A percentile compares a stretch with the other conserved stretches of the same genome.
Conservation (phyloP, 2,329 filamentous ascomycete species). For the Epichloe uncinata region DNA sequence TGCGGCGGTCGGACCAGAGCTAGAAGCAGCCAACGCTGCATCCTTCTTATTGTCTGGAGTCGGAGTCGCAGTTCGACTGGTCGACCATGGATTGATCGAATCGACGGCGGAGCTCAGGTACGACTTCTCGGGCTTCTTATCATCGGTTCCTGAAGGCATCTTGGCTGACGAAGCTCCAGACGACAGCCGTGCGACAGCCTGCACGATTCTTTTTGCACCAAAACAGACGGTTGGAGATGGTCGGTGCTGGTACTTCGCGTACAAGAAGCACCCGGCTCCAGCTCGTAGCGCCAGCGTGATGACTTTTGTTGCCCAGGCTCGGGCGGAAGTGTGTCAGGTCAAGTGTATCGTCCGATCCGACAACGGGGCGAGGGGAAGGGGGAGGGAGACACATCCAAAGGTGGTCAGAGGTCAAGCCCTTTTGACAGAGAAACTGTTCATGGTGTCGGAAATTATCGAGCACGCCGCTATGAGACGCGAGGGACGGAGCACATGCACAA, state of each 20-base stretch:
- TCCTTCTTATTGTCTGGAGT: slow-evolving; percentile 25
- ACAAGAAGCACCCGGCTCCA: slow-evolving; percentile 2
- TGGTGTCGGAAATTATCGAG: not conserved
- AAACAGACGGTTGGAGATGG: not conserved
- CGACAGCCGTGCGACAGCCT: slow-evolving; percentile 9
- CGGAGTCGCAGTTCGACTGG: slow-evolving; percentile 34
- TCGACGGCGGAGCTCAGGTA: slow-evolving; percentile 48
- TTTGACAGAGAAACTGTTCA: not conserved
- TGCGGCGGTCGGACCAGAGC: slow-evolving; percentile 10
- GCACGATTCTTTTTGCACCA: not conserved
- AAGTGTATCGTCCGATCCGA: not conserved
- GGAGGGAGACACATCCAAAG: too few relatives aligned
- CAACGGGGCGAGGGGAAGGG: not conserved
- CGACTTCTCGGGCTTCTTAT: slow-evolving; percentile 43
- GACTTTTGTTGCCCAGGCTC: not conserved
- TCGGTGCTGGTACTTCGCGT: not conserved
- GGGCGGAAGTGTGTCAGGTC: not conserved
- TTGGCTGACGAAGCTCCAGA: slow-evolving; percentile 6
- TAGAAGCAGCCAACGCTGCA: not conserved
- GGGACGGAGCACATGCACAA: not conserved
- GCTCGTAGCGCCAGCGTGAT: slow-evolving; percentile 6
- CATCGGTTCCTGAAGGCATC: slow-evolving; percentile 26
- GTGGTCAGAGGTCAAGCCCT: not conserved
- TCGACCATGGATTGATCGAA: slow-evolving; percentile 48
- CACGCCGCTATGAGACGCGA: not conserved